phyloP scores from a whole-genome alignment of 1,284 basidiomycete species.

The Austroboletus novae-zelandiae region DNA sequence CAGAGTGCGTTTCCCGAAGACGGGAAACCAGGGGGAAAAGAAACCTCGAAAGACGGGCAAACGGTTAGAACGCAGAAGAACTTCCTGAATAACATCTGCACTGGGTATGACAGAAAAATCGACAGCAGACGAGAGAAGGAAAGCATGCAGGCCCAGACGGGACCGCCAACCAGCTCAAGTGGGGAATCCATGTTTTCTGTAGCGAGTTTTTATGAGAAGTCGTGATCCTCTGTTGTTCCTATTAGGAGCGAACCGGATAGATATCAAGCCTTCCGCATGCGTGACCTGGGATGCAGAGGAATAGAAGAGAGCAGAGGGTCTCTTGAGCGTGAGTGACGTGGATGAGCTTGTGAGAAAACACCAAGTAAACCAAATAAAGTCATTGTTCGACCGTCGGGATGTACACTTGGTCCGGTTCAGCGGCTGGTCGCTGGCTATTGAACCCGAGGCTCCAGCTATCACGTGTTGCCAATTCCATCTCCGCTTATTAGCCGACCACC shows the following conservation, averaged over 20 bases:
- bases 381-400: not conserved
- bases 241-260: not conserved
- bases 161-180: conserved; percentile 16
- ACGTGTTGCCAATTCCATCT: not conserved
- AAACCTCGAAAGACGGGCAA: conserved; percentile 14
- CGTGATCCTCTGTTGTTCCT: not conserved
- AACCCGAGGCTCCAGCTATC: not conserved
- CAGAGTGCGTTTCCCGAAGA: conserved; percentile 71
- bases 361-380: conserved; percentile 12
- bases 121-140: conserved; percentile 11
- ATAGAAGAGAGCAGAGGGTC: not conserved
- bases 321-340: conserved; percentile 1
- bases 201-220: not conserved
- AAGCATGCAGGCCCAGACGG: conserved; percentile 18
- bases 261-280: not conserved
- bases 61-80: conserved; percentile 23
- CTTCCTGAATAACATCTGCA: conserved; percentile 19
- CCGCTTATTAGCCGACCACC: not conserved
- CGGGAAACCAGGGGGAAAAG: conserved; percentile 55
- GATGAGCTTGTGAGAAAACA: not conserved
- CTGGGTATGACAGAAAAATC: conserved; percentile 16
- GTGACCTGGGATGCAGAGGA: not conserved
- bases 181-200: conserved; percentile 23
- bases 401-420: not conserved
- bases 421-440: too few relatives aligned